These are phyloP conservation scores for Capsicum pubescens DNA, from an alignment of 257 asterid genomes.

Conservation along the genomic window DNA sequence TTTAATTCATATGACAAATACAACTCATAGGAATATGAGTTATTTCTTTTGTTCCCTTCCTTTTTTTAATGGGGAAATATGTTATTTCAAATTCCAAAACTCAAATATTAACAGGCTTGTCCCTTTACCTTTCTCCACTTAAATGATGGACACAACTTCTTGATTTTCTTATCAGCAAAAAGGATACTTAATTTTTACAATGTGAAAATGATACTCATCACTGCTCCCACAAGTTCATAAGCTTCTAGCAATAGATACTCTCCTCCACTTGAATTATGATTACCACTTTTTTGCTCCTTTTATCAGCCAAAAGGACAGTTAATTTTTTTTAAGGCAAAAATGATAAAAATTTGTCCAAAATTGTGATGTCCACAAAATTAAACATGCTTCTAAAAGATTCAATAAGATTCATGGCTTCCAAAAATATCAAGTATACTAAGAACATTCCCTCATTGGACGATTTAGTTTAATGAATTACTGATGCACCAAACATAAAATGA, in stretches of 20 bases:
- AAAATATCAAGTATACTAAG: neutral
- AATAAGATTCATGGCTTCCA: neutral
- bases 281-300: conserved; percentile 16
- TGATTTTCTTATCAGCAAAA: neutral
- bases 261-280: neutral
- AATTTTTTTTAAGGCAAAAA: neutral
- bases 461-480: neutral
- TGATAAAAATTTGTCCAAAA: neutral
- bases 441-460: neutral
- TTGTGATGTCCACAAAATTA: conserved; percentile 11
- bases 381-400: neutral
- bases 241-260: conserved; percentile 13
- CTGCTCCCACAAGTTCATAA: neutral
- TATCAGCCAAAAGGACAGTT: neutral
- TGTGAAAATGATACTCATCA: neutral
- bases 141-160: conserved; percentile 8
- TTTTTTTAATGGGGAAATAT: neutral
- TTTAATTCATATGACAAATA: neutral
- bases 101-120: neutral
- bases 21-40: neutral
- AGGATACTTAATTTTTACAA: neutral
- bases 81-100: neutral
- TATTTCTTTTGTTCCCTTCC: neutral
- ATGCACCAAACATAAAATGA: conserved; percentile 10
- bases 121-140: neutral